Evolutionary conservation across 441 rosid species (phyloP).

Genomic region (Metrosideros polymorpha): DNA sequence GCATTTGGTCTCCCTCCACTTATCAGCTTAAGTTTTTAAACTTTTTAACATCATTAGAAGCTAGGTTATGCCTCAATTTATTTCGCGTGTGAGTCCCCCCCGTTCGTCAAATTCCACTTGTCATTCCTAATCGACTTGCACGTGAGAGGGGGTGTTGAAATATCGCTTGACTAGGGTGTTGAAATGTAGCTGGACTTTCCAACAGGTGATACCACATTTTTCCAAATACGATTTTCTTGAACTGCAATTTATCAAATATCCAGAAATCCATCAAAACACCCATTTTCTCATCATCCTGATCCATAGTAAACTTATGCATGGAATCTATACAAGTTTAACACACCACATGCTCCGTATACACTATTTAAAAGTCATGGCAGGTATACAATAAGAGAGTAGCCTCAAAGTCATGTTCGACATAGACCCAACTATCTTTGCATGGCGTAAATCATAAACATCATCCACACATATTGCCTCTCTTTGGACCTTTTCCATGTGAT

Average conservation of each 20-base stretch:
- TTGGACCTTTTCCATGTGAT: background rate
- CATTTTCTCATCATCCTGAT: background rate
- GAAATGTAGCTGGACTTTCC: background rate
- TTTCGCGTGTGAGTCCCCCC: background rate
- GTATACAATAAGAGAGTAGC: background rate
- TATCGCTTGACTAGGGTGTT: background rate
- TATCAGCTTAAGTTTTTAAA: background rate
- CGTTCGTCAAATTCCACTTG: background rate
- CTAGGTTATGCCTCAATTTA: background rate
- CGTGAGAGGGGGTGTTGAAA: background rate
- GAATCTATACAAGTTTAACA: background rate
- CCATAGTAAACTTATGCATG: background rate
- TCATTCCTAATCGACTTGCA: background rate
- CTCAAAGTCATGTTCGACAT: background rate
- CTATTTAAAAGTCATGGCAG: background rate
- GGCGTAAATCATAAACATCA: background rate
- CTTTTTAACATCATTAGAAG: background rate
- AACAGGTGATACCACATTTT: background rate
- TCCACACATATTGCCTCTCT: background rate
- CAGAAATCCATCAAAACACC: background rate
- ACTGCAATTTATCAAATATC: background rate
- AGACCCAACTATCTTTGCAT: background rate
- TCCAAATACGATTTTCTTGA: background rate
- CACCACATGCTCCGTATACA: background rate
- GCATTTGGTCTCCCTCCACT: background rate